Base-by-base conservation (phyloP, 2,329 filamentous ascomycete species). In the Ceratocystis huliohia region DNA sequence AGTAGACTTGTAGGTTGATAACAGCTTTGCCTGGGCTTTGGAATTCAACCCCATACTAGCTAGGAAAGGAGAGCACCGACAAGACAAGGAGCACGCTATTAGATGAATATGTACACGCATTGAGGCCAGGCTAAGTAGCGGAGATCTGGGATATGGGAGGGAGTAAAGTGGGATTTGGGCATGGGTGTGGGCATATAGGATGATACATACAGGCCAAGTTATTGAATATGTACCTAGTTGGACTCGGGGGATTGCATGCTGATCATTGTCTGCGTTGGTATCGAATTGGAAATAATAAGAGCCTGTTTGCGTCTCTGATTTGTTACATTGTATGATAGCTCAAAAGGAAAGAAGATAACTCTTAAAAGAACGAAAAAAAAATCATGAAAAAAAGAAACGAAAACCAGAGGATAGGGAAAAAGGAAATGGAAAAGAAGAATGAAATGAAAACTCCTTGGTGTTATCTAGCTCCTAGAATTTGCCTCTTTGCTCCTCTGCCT, bases 271-370 rank as follows among this genome's bases (percentile, higher is more conserved):
- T 33, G 53, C 53, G 28, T 30, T 17, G 13, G 53, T 59, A 30
- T 17, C 5, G 25, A 33, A 7, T 59, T 33, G 53, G 15, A 8
- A 30, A 17, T 20, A 33, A 59, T 20, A 20, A 8, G 28, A 3
- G 13, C 28, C 53, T 30, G 53, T 59, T 59, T 59, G 53, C 53
- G 53, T 59, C 53, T 59, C 53, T 53, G 48, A 53, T 53, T 53
- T 53, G 48, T 10, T 53, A 13, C 20, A 13, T 53, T 53, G 33
- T 37, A 13, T 37, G 33, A 37, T 37, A 2, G 33, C 7, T 37
- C 33, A 37, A 37, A 13, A 37, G 8, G 33, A 13, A 10, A 37
- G 33, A 37, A 37, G 33, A 37, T 33, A 37, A 3, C 10, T 37
- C 33, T 10, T 13, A 3, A 8, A 3, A 37, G 33, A 37, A 20